Evolutionary conservation across 2,329 filamentous ascomycete species (phyloP).

Genomic region (Pseudocercospora fuligena): DNA sequence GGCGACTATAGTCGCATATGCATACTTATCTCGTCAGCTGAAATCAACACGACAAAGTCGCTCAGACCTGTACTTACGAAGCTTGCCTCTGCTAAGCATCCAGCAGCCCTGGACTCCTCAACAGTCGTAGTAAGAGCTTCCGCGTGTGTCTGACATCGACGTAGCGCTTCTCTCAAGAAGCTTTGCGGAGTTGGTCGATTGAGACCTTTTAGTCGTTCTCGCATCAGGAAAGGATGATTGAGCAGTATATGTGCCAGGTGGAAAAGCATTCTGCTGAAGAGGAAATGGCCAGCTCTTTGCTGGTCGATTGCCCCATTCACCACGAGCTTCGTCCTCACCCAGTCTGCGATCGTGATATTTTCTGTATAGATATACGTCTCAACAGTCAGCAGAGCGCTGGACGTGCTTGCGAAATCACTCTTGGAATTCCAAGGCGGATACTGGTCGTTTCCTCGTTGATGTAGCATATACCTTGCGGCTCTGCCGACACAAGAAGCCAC

Average conservation of each 20-base stretch:
- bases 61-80: neutral
- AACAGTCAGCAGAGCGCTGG: constrained; percentile 12
- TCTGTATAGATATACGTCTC: constrained; percentile 10
- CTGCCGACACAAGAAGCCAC: neutral
- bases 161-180: neutral
- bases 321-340: constrained; percentile 10
- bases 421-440: constrained; percentile 3
- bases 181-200: neutral
- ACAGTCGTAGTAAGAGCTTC: neutral
- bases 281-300: constrained; percentile 19
- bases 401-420: neutral
- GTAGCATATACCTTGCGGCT: neutral
- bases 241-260: constrained; percentile 16
- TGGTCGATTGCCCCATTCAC: constrained; percentile 10
- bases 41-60: neutral
- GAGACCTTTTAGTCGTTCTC: neutral
- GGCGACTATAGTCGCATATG: neutral
- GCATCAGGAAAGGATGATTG: constrained; percentile 17
- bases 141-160: neutral
- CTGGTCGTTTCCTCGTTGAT: constrained; percentile 1
- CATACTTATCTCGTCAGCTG: neutral
- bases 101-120: neutral
- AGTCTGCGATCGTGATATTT: constrained; percentile 7
- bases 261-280: constrained; percentile 13
- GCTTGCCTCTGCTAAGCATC: neutral